Evolutionary conservation across 139 green algal species (phyloP), one percentile per base, ranked within the genome.

Genomic region (Zygnema cylindricum): DNA sequence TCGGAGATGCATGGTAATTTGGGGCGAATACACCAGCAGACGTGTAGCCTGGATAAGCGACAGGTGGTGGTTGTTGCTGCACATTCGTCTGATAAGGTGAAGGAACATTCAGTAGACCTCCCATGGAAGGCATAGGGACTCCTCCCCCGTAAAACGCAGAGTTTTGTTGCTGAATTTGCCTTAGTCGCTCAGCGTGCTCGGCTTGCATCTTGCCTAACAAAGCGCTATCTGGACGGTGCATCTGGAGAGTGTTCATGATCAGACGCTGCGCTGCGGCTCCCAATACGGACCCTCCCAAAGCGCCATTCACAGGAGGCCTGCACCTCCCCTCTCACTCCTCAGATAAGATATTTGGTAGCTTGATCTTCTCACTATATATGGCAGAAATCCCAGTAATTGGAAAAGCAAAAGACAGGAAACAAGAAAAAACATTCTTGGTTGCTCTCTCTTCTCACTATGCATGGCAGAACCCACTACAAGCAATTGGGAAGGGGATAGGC

Each of bases 221-320:
- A 7, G 71, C 71, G 71, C 71, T 79, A 16, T 79, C 38, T 25
- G 36, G 36, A 16, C 71, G 71, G 71, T 79, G 71, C 49, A 63
- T 63, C 16, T 79, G 71, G 11, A 79, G 38, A 3, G 36, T 79
- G 71, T 86, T 86, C 57, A 86, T 69, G 32, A 89, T 55, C 43
- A 89, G 84, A 22, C 84, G 84, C 42, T 55, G 73, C 43, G 84
- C 84, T 49, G 84, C 84, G 21, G 84, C 84, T 42, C 84, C 84
- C 25, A 89, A 32, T 25, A 69, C 69, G 1, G 69, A 63, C 0
- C 84, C 84, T 88, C 84, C 84, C 41, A 89, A 71, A 1, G 84
- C 84, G 25, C 55, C 55, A 38, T 54, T 25, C 38, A 89, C 49
- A 39, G 84, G 84, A 38, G 21, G 69, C 84, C 84, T 89, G 84